Evolutionary conservation across 768 basidiomycete genomes (phyloP).

Genomic region (Mycena olivaceomarginata): DNA sequence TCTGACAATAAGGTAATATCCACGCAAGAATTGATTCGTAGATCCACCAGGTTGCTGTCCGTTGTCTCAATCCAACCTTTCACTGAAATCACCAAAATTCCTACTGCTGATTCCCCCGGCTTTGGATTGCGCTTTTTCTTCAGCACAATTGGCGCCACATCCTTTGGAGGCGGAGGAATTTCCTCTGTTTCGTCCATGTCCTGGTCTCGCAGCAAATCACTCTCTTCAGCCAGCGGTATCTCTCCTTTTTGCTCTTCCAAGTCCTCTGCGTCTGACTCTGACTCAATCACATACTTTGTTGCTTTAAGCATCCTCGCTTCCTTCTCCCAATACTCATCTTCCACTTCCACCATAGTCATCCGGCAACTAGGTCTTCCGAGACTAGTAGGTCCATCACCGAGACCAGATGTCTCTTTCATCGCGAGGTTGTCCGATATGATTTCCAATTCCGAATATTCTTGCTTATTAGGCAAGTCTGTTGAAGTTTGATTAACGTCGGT

Average conservation of each 20-base stretch:
- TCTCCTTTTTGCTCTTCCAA: not conserved
- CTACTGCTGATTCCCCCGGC: not conserved
- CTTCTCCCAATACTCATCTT: not conserved
- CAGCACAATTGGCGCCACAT: not conserved
- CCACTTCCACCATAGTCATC: not conserved
- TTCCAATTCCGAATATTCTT: not conserved
- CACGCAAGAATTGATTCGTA: not conserved
- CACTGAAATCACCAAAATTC: not conserved
- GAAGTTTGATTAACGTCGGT: not conserved
- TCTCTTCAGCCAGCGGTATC: not conserved
- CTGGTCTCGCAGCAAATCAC: too few relatives aligned
- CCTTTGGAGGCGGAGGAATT: too few relatives aligned
- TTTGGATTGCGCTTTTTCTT: not conserved
- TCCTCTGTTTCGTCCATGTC: not conserved
- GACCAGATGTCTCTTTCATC: not conserved
- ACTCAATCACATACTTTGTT: not conserved
- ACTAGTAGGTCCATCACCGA: not conserved
- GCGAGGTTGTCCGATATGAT: not conserved
- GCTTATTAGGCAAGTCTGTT: not conserved
- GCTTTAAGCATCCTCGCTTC: not conserved
- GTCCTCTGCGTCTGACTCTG: not conserved
- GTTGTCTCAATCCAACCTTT: not conserved
- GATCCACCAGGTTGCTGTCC: not conserved
- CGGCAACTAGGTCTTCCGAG: too few relatives aligned
- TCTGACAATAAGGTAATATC: not conserved